Evolutionary conservation across 1,284 basidiomycete species (phyloP), one percentile per base, ranked within the genome.

Genomic region (Fomitopsis schrenkii): DNA sequence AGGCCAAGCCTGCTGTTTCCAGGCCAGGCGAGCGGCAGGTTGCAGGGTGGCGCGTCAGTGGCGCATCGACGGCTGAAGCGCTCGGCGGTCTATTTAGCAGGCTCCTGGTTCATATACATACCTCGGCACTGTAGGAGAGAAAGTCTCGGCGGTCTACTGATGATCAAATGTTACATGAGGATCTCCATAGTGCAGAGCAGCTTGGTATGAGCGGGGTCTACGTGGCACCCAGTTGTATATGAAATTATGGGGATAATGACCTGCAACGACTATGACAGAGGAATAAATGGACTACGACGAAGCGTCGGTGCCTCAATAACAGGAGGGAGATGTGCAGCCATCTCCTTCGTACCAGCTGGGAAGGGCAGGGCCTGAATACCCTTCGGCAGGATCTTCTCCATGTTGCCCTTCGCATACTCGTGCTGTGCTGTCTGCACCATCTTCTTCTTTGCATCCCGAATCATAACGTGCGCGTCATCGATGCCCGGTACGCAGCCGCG

Each of bases 391-490:
- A 95, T 87, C 72, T 93, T 90, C 65, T 91, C 88, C 66, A 88
- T 87, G 59, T 89, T 75, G n/a, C 93, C 93, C 66, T 89, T 88
- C 44, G 83, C 83, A 67, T 91, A 84, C 82, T 61, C 78, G 79
- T 7, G 87, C 83, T 52, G 85, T 74, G 59, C 83, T 83, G 38
- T 54, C 35, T 54, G 52, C 12, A 78, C 71, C 76, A 94, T 80
- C 72, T 88, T 93, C 81, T 95, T 95, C 77, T 94, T 93, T 22
- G 94, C 87, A 73, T 98, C 95, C 15, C 84, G 82, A 52, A 97
- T 77, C 60, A 89, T 66, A 46, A 77, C 87, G 59, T 88, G 85
- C 0, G 89, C 88, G 68, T 91, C 83, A 69, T 92, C 90, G n/a
- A 88, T 70, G 15, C 90, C 90, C 14, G 90, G 88, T 9, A 93